Percentiles rank a stretch among this genome's conserved stretches.
phyloP scores from a whole-genome alignment of 2,329 filamentous ascomycete genomes.

The Claviceps arundinis region DNA sequence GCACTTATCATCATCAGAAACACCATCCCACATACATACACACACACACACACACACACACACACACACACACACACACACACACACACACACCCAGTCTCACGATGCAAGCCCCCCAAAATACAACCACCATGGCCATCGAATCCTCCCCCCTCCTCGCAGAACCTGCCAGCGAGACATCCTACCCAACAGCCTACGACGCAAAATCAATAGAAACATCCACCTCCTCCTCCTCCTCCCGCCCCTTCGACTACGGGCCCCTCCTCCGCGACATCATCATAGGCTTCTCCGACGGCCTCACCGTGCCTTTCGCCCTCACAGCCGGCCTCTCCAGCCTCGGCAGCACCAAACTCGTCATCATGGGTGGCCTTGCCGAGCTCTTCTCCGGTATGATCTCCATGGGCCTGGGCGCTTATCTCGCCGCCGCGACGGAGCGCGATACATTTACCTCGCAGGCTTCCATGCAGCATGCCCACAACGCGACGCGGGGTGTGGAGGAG shows the following conservation, averaged over 20 bases:
- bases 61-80: neutral
- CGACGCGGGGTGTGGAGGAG: constrained; percentile 27
- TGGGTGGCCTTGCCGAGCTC: constrained; percentile 61
- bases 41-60: neutral
- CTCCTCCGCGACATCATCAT: constrained; percentile 55
- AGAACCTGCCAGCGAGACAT: constrained; percentile 18
- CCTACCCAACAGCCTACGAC: constrained; percentile 10
- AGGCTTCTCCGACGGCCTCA: constrained; percentile 66
- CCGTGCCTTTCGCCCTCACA: constrained; percentile 66
- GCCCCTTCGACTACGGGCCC: constrained; percentile 24
- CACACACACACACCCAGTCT: neutral
- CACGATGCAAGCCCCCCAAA: too few relatives aligned
- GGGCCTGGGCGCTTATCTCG: constrained; percentile 63
- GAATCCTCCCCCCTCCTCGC: constrained; percentile 21
- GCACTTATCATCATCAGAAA: too few relatives aligned
- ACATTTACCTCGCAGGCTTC: constrained; percentile 35
- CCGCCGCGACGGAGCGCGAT: constrained; percentile 43
- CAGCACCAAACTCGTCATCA: constrained; percentile 53
- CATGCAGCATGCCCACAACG: constrained; percentile 28
- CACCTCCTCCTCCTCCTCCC: constrained; percentile 6
- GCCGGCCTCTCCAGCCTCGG: constrained; percentile 56
- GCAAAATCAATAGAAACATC: constrained; percentile 11
- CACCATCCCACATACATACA: neutral
- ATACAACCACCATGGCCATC: constrained; percentile 7
- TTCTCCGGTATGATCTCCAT: constrained; percentile 66